These are phyloP conservation scores for slime mould (Dictyostelium discoideum) DNA, from an alignment of 78 protist genomes.

Conservation along the genomic window dicty_2.7 NC_007088.5:7760501-7761000, in stretches of 20 bases:
- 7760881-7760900: neutral
- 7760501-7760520: too few species aligned
- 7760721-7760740: neutral
- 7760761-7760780: neutral
- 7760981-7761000: too few species aligned
- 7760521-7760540: neutral
- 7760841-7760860: neutral
- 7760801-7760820: constrained; percentile 6
- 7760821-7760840: neutral
- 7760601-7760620: constrained; percentile 17
- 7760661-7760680: neutral
- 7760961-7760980: too few species aligned
- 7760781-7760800: neutral
- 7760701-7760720: neutral
- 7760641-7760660: neutral
- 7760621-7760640: constrained; percentile 2
- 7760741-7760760: neutral
- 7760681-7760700: neutral
- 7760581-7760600: neutral
- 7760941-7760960: too few species aligned
- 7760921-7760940: neutral
- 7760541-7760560: constrained; percentile 8
- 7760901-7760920: neutral
- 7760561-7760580: constrained; percentile 9
- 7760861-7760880: neutral